Percentiles rank a stretch among this genome's conserved stretches.
Conservation (phyloP, 2,329 filamentous ascomycete species). For the Fusarium oligoseptatum region DNA sequence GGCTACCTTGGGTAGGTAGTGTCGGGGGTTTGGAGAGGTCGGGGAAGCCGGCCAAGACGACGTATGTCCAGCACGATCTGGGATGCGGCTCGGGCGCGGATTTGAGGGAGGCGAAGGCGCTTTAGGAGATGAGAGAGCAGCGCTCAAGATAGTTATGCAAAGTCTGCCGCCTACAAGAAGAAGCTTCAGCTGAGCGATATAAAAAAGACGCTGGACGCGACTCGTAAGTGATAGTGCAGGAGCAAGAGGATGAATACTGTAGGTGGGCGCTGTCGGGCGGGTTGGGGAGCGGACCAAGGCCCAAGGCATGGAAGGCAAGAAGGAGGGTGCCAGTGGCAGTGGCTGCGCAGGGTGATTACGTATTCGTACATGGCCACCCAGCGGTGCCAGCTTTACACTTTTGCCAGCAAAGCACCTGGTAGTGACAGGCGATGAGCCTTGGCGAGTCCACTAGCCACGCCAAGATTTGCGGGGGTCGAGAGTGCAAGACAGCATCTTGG, state of each 20-base stretch:
- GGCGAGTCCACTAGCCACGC: slow-evolving; percentile 11
- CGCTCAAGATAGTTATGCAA: slow-evolving; percentile 11
- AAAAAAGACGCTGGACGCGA: slow-evolving; percentile 32
- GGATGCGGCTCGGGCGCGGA: slow-evolving; percentile 10
- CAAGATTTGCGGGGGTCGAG: slow-evolving; percentile 35
- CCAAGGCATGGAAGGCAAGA: slow-evolving; percentile 15
- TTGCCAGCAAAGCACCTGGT: slow-evolving; percentile 24
- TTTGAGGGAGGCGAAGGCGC: slow-evolving; percentile 13
- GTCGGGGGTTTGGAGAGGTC: slow-evolving; percentile 36
- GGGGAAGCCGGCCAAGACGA: slow-evolving; percentile 37
- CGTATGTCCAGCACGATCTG: slow-evolving; percentile 22
- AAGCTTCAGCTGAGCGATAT: slow-evolving; percentile 14
- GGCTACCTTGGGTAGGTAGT: background rate
- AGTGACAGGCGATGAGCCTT: slow-evolving; percentile 12
- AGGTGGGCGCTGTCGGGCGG: slow-evolving; percentile 38
- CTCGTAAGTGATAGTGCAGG: slow-evolving; percentile 32
- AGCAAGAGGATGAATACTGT: slow-evolving; percentile 16
- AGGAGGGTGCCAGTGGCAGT: slow-evolving; percentile 14
- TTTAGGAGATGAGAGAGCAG: slow-evolving; percentile 10
- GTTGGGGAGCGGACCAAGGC: slow-evolving; percentile 34
- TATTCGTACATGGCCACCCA: slow-evolving; percentile 26
- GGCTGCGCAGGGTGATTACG: slow-evolving; percentile 41
- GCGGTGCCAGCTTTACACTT: slow-evolving; percentile 31
- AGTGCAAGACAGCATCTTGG: background rate
- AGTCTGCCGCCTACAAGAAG: slow-evolving; percentile 7